Evolutionary conservation across 176 grass and related monocot species (phyloP).

Genomic region (Tillandsia fasciculata): DNA sequence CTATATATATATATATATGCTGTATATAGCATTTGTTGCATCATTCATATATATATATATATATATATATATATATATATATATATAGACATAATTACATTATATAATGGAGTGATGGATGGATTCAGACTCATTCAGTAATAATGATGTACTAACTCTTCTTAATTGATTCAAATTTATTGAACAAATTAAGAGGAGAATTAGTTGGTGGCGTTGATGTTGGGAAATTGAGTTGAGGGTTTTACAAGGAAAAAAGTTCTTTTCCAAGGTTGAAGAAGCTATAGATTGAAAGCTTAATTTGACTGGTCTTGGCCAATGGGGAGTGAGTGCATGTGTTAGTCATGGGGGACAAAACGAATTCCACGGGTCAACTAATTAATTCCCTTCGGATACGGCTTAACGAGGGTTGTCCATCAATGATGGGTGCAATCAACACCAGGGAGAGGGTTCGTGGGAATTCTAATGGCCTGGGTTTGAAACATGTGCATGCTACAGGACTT

Average conservation of each 20-base stretch:
- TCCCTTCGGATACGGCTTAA: conserved; percentile 1
- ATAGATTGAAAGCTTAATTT: background rate
- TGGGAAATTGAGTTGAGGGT: background rate
- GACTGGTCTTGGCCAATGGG: background rate
- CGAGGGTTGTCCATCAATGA: background rate
- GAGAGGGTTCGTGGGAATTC: background rate
- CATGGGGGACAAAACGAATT: background rate
- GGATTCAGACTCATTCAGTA: too few species aligned
- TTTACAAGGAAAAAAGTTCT: background rate
- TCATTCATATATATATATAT: too few species aligned
- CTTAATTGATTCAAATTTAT: too few species aligned
- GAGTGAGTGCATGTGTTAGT: background rate
- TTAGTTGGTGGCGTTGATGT: background rate
- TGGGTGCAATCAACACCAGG: background rate
- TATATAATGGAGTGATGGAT: too few species aligned
- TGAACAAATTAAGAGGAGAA: background rate
- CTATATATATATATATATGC: too few species aligned
- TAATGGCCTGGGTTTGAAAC: too few species aligned
- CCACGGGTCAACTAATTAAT: background rate
- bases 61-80: too few species aligned
- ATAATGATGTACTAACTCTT: too few species aligned
- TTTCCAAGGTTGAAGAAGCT: background rate
- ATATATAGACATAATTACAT: too few species aligned
- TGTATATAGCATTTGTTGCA: too few species aligned
- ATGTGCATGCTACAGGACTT: too few species aligned